phyloP scores from a whole-genome alignment of 1,139 yeast genomes.

The Pichia sp. region DNA sequence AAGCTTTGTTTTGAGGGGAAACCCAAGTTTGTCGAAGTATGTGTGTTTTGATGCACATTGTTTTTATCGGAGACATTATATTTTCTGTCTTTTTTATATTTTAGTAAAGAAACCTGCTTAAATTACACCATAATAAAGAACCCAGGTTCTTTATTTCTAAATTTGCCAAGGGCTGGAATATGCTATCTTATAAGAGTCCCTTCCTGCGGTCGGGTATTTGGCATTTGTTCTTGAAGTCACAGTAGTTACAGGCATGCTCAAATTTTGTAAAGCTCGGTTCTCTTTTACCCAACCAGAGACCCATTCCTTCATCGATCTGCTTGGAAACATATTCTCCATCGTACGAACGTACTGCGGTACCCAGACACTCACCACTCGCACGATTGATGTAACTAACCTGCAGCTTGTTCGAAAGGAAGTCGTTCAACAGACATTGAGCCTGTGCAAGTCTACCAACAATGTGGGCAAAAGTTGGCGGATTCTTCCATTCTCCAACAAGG shows the following conservation, averaged over 20 bases:
- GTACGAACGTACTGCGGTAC: slow-evolving; percentile 20
- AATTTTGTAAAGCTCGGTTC: slow-evolving; percentile 39
- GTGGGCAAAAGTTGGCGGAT: slow-evolving; percentile 53
- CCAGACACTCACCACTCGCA: slow-evolving; percentile 34
- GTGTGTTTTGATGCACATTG: not conserved
- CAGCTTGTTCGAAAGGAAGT: slow-evolving; percentile 37
- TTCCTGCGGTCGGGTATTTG: slow-evolving; percentile 12
- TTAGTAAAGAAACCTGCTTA: not conserved
- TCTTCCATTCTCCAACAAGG: slow-evolving; percentile 40
- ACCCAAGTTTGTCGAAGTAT: slow-evolving; percentile 3
- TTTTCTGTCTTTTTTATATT: slow-evolving; percentile 1
- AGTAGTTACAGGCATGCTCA: slow-evolving; percentile 42
- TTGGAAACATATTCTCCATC: slow-evolving; percentile 27
- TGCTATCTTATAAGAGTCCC: slow-evolving; percentile 6
- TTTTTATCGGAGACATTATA: not conserved
- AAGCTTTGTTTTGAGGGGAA: not conserved
- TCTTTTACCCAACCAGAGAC: slow-evolving; percentile 55
- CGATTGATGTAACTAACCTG: slow-evolving; percentile 52
- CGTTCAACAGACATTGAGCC: slow-evolving; percentile 38
- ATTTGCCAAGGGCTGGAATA: no score
- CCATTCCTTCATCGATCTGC: slow-evolving; percentile 36
- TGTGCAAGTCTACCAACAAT: slow-evolving; percentile 55
- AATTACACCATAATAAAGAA: no score
- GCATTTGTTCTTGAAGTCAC: slow-evolving; percentile 45
- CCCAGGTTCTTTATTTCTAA: no score